Percentiles rank a stretch among this genome's conserved stretches.
phyloP scores from a whole-genome alignment of 2,329 filamentous ascomycete species.

The Neofusicoccum sp. region DNA sequence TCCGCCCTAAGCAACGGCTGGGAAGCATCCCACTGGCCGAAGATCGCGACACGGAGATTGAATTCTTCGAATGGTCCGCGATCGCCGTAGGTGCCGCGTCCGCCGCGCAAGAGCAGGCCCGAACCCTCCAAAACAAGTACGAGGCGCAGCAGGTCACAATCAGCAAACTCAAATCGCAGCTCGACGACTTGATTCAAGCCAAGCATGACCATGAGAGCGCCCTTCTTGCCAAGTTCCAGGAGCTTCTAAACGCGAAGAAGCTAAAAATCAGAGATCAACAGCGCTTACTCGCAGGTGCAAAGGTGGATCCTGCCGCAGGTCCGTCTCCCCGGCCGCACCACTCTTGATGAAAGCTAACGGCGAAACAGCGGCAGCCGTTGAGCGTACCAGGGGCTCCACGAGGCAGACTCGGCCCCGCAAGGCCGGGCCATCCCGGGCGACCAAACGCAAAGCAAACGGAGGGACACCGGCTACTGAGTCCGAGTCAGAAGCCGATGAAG shows the following conservation, averaged over 20 bases:
- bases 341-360: constrained; percentile 4
- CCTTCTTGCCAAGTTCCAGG: constrained; percentile 67
- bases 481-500: constrained; percentile 34
- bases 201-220: constrained; percentile 67
- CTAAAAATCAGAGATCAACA: constrained; percentile 74
- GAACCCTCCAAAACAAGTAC: constrained; percentile 42
- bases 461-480: constrained; percentile 22
- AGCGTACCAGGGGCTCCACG: constrained; percentile 26
- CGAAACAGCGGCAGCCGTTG: constrained; percentile 29
- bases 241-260: constrained; percentile 76
- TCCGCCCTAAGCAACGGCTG: constrained; percentile 60
- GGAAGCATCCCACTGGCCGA: constrained; percentile 60
- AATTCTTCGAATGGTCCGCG: constrained; percentile 69
- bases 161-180: constrained; percentile 58
- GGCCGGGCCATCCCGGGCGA: constrained; percentile 32
- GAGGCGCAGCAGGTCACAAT: constrained; percentile 56
- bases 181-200: constrained; percentile 64
- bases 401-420: constrained; percentile 25
- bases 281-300: constrained; percentile 57
- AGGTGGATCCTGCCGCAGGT: constrained; percentile 39
- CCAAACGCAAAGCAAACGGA: constrained; percentile 35
- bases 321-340: constrained; percentile 14
- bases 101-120: constrained; percentile 46
- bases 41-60: constrained; percentile 58
- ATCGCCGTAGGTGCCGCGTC: constrained; percentile 53